Evolutionary conservation across 2,329 filamentous ascomycete genomes (phyloP).

Genomic region (Verticillium klebahnii): DNA sequence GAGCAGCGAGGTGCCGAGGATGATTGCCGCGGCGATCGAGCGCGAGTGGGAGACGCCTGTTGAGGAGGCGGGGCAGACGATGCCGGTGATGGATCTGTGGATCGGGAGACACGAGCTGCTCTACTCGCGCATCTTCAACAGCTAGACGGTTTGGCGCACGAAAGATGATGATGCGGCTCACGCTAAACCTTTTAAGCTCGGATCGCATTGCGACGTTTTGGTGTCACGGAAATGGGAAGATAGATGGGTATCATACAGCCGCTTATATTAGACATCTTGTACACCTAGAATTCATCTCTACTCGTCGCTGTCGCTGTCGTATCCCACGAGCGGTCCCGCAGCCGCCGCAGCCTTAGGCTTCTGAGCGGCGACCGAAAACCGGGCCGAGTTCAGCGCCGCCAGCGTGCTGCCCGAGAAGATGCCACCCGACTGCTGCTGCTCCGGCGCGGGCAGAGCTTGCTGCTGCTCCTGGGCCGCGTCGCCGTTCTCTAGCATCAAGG

Average conservation of each 20-base stretch:
- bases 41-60: constrained; percentile 54
- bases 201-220: neutral
- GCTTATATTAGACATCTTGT: constrained; percentile 26
- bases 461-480: constrained; percentile 28
- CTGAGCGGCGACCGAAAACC: constrained; percentile 44
- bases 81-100: constrained; percentile 79
- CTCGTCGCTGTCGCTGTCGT: constrained; percentile 78
- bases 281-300: constrained; percentile 51
- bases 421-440: constrained; percentile 43
- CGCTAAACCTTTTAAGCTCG: neutral
- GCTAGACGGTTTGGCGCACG: constrained; percentile 37
- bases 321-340: constrained; percentile 75
- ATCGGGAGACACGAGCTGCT: constrained; percentile 76
- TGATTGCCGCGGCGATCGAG: constrained; percentile 54
- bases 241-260: constrained; percentile 10
- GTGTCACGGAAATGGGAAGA: neutral
- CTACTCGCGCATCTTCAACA: constrained; percentile 85
- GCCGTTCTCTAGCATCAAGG: constrained; percentile 52
- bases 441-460: constrained; percentile 19
- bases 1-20: constrained; percentile 48
- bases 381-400: constrained; percentile 64
- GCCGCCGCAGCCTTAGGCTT: constrained; percentile 48
- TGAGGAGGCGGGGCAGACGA: constrained; percentile 67
- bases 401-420: constrained; percentile 82
- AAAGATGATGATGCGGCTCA: neutral